Percentiles rank a stretch among this genome's conserved stretches.
Conservation (phyloP, 2,329 filamentous ascomycete genomes). For the Aspergillus sp. region DNA sequence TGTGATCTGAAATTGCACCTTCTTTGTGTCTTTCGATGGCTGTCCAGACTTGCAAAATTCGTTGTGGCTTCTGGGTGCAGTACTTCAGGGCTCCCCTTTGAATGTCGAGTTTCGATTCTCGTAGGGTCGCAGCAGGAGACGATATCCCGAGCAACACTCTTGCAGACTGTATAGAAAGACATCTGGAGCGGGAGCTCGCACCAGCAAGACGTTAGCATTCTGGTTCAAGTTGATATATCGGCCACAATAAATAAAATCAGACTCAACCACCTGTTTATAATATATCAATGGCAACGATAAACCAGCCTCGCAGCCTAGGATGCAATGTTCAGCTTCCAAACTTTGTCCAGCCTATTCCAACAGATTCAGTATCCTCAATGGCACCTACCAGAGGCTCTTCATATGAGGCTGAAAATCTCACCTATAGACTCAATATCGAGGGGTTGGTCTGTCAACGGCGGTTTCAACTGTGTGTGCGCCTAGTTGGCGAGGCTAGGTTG, state of each 20-base stretch:
- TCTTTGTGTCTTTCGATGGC: not conserved
- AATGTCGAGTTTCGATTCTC: not conserved
- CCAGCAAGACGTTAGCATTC: not conserved
- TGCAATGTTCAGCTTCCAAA: no score
- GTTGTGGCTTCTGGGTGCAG: not conserved
- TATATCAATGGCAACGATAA: not conserved
- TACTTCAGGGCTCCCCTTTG: not conserved
- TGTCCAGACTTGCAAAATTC: not conserved
- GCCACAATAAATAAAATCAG: not conserved
- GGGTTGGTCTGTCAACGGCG: not conserved
- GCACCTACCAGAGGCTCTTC: not conserved
- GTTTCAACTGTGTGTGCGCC: not conserved
- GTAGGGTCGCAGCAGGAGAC: conserved; percentile 4
- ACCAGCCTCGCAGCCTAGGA: not conserved
- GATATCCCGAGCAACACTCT: not conserved
- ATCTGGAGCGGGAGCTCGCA: not conserved
- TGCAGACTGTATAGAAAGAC: not conserved
- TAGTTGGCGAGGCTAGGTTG: not conserved
- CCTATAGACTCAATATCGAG: not conserved
- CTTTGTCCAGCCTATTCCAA: not conserved
- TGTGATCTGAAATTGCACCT: not conserved
- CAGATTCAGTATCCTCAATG: not conserved
- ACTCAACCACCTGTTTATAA: not conserved
- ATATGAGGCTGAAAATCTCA: not conserved
- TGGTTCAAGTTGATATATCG: no score